Base-by-base conservation (phyloP, 176 grass and related monocot genomes). In the Phragmites australis region DNA sequence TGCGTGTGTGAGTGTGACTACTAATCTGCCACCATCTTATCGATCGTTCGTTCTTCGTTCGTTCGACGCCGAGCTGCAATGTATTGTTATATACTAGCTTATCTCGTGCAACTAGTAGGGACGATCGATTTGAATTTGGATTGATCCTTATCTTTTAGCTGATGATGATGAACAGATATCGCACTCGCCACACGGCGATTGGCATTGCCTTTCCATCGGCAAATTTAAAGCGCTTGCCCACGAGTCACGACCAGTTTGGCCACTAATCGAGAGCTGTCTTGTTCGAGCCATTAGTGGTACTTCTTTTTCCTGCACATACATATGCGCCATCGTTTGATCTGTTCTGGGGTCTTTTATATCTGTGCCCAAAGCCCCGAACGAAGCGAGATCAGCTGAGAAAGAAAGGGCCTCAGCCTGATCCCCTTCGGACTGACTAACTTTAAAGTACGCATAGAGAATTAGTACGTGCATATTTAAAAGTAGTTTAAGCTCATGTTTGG, bases 61-160 rank as follows among this genome's bases (percentile, higher is more conserved):
- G 3, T 63, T 42, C 0, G 21, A 22, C 0, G 19, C 22, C 1
- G 10, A 63, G 30, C 74, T 50, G 49, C 15, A 34, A 6, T 22
- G 43, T n/a, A 34, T 22, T 26, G 50, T 68, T n/a, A n/a, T 80
- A 69, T 44, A 31, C 21, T 73, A 30, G 43, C n/a, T 74, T 74
- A 64, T 74, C 21, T 18, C 54, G 3, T 15, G 13, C 26, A 0
- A 64, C 6, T 19, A 13, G 60, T 64, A 14, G 17, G 55, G 60
- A 44, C 25, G 73, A 55, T 4, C 7, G 14, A 16, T 21, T 44
- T 22, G 15, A 57, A 25, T 23, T 18, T 6, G 71, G 42, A 75
- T 75, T 23, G 37, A 77, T 76, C 25, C 72, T 76, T 84, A 48
- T 40, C 72, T 63, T 54, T 17, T 19, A 43, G 23, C 13, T 17